Base-by-base conservation (phyloP, 2,329 filamentous ascomycete species). In the Zymoseptoria pseudotritici region DNA sequence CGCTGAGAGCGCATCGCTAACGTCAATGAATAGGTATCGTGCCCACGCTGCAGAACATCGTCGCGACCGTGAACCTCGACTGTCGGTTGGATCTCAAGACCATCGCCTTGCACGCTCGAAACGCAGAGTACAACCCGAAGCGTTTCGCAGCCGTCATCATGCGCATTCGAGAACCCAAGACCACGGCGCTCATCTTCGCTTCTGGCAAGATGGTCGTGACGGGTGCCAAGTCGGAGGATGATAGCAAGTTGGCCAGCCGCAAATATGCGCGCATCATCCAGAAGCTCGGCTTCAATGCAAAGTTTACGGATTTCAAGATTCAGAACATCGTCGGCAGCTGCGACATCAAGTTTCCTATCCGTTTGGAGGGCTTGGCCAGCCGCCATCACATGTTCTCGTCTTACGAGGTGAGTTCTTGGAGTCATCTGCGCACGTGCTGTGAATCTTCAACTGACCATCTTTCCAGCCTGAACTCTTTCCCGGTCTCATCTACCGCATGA, bases 251-350 rank as follows among this genome's bases (percentile, higher is more conserved):
- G 72, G 94, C 94, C 8, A 94, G 89, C 61, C 87, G 93, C 79
- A 99, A 99, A 79, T 97, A 97, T 74, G 94, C 94, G 57, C 92
- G 94, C 72, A 97, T 99, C 77, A 97, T 99, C 71, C 94, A 99
- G 83, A 99, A 99, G 82, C 90, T 99, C 62, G 94, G 94, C 64
- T 99, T 99, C 83, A 96, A 97, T 69, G 93, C 94, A 71, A 97
- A 97, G 85, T 97, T 99, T 78, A 97, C 92, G 67, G 94, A 99
- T 77, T 99, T 99, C 81, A 99, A 97, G 85, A 99, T 99, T 72
- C 92, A 97, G 82, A 99, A 99, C 78, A 97, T 99, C 66, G 94
- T 99, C 67, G 94, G 94, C 66, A 96, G 91, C 62, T 97, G 93
- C 77, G 94, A 99, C 75, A 97, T 99, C 83, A 97, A 97, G 83